A percentile compares a stretch with the other conserved stretches of the same genome.
phyloP scores from a whole-genome alignment of 225 moss, liverwort and hornwort species.

The Antitrichia curtipendula region DNA sequence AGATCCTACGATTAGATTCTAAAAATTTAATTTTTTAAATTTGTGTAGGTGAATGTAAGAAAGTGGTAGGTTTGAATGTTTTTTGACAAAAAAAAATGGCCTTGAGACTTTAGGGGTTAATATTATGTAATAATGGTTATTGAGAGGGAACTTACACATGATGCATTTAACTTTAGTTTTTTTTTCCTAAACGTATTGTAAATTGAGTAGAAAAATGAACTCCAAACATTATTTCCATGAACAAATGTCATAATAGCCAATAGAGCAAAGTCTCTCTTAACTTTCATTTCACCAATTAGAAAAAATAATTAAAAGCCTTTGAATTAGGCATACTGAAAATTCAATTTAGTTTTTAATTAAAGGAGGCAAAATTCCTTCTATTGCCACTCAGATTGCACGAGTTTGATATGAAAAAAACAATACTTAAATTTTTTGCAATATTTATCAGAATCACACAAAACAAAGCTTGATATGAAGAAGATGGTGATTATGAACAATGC shows the following conservation, averaged over 20 bases:
- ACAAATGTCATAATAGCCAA: neutral
- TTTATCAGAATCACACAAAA: accelerated
- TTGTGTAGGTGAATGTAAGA: no score
- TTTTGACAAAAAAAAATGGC: no score
- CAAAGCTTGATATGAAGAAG: neutral
- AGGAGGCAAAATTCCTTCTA: neutral
- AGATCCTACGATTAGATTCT: no score
- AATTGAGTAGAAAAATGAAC: neutral
- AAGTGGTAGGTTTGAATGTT: no score
- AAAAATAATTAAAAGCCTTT: neutral
- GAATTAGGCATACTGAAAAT: accelerated
- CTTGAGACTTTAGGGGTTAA: no score
- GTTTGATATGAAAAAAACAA: accelerated
- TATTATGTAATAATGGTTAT: no score
- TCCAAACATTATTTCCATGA: no score
- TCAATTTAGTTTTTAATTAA: neutral
- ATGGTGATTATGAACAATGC: neutral
- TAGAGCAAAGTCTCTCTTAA: neutral
- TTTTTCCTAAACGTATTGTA: neutral
- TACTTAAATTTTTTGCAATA: neutral
- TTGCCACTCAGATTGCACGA: accelerated
- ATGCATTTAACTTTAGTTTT: neutral
- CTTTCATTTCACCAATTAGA: neutral
- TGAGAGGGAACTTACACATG: accelerated
- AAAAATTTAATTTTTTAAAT: no score